A percentile compares a stretch with the other conserved stretches of the same genome.
Conservation (phyloP, 352 stramenopile genomes). For the Nothophytophthora sp. region DNA sequence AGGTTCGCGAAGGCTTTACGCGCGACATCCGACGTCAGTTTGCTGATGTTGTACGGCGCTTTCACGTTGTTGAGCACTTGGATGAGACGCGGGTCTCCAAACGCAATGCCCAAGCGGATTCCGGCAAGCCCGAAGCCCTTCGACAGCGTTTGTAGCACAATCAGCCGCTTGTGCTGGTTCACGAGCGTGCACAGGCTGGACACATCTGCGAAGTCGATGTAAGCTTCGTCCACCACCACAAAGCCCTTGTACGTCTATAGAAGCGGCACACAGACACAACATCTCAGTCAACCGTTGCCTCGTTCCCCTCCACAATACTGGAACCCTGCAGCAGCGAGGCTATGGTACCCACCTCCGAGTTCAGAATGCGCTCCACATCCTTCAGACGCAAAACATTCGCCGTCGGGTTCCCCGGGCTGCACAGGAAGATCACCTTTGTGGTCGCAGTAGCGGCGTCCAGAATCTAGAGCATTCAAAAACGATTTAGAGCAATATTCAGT, state of each 20-base stretch:
- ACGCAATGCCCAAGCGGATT: slow-evolving; percentile 93
- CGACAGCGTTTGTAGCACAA: slow-evolving; percentile 98
- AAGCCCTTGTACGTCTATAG: slow-evolving; percentile 87
- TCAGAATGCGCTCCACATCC: slow-evolving; percentile 91
- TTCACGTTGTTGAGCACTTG: slow-evolving; percentile 99
- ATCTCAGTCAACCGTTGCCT: no score
- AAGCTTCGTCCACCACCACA: slow-evolving; percentile 98
- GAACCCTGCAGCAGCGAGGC: neutral
- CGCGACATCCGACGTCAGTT: slow-evolving; percentile 91
- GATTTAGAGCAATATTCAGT: no score
- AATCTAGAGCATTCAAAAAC: no score
- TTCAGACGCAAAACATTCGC: slow-evolving; percentile 91
- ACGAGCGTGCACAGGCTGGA: slow-evolving; percentile 88
- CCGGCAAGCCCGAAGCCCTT: slow-evolving; percentile 99
- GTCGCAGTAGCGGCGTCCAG: slow-evolving; percentile 81
- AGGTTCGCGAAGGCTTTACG: slow-evolving; percentile 67
- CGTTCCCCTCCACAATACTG: no score
- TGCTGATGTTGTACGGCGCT: slow-evolving; percentile 99
- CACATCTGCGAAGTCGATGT: slow-evolving; percentile 95
- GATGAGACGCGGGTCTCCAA: slow-evolving; percentile 93
- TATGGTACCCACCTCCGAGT: slow-evolving; percentile 51
- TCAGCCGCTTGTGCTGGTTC: slow-evolving; percentile 92
- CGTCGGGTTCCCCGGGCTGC: slow-evolving; percentile 98
- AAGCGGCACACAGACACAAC: neutral
- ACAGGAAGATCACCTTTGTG: slow-evolving; percentile 98